These are phyloP conservation scores for Sphaerulina populicola DNA, from an alignment of 2,329 filamentous ascomycete species.

Conservation along the genomic window DNA sequence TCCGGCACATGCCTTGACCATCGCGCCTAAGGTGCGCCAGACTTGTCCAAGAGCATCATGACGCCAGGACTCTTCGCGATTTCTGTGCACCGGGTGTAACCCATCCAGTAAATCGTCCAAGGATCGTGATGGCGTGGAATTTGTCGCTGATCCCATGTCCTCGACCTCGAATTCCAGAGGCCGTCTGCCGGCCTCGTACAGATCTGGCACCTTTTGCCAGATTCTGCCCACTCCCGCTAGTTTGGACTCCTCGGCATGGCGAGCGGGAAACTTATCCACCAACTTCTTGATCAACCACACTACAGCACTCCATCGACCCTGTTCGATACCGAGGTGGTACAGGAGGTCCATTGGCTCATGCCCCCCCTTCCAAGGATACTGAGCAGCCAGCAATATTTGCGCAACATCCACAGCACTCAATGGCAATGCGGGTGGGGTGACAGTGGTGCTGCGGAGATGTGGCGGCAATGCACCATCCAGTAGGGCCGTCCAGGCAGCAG, in stretches of 20 bases:
- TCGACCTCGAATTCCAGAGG: slow-evolving; percentile 4
- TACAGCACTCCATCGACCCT: slow-evolving; percentile 38
- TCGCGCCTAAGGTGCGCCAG: slow-evolving; percentile 41
- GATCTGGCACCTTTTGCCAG: slow-evolving; percentile 8
- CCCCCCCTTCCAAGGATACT: slow-evolving; percentile 4
- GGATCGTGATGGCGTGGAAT: not conserved
- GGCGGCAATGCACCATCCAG: slow-evolving; percentile 21
- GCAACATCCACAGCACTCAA: slow-evolving; percentile 21
- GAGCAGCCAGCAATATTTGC: slow-evolving; percentile 25
- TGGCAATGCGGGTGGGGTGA: slow-evolving; percentile 6
- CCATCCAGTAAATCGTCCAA: slow-evolving; percentile 23
- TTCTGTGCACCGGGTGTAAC: slow-evolving; percentile 2
- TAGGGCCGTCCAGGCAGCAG: slow-evolving; percentile 13
- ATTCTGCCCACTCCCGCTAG: slow-evolving; percentile 7
- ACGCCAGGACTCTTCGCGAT: slow-evolving; percentile 16
- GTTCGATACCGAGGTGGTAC: slow-evolving; percentile 33
- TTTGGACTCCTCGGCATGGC: not conserved
- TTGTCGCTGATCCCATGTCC: not conserved
- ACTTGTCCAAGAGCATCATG: slow-evolving; percentile 39
- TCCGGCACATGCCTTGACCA: slow-evolving; percentile 34
- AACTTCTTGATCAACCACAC: slow-evolving; percentile 42
- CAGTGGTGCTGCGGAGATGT: slow-evolving; percentile 13
- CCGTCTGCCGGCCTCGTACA: slow-evolving; percentile 14
- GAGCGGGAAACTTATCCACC: slow-evolving; percentile 28
- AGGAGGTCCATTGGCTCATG: slow-evolving; percentile 33